Base-by-base conservation (phyloP, 108 stramenopile species). In the Nannochloropsis gaditana region DNA sequence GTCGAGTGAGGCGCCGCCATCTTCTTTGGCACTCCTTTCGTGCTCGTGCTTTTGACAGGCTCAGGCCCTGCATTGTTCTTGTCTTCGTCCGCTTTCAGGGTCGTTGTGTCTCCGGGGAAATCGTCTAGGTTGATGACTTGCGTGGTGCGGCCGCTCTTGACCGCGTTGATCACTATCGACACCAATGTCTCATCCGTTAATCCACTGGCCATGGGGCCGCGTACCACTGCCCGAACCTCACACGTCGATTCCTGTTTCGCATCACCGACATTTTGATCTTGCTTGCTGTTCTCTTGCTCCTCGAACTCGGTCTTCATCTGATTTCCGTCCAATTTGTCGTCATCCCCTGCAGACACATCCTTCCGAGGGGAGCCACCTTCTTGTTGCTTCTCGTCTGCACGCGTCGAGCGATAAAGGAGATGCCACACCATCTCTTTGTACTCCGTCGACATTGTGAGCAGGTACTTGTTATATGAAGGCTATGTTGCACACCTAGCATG, bases 121-220 rank as follows among this genome's bases (percentile, higher is more conserved):
- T 73, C 59, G 59, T 73, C 15, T n/a, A 73, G n/a, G 59, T 73
- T 6, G 19, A 73, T 73, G n/a, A 73, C 59, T n/a, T 73, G 59
- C n/a, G 59, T 73, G 59, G 59, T n/a, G 2, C 59, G 59, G 19
- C 59, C 59, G 59, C 59, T 73, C 59, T 73, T 73, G 59, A 73
- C n/a, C 4, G 59, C 59, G 15, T 73, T n/a, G 3, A 73, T 73
- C 19, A 73, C 59, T 15, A 73, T 15, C 19, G 59, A 73, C 19
- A n/a, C 15, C 8, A 73, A 73, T n/a, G 15, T 73, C 59, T 73
- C 19, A n/a, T 73, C 59, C 59, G 59, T 73, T n/a, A 73, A n/a
- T n/a, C 59, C 59, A 4, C 15, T n/a, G 59, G 59, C 59, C 6
- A 73, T n/a, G 19, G 59, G 19, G 8, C 59, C 59, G 1, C n/a